Base-by-base conservation (phyloP, 164 flowering plant genomes). In the Stephania cephalantha region DNA sequence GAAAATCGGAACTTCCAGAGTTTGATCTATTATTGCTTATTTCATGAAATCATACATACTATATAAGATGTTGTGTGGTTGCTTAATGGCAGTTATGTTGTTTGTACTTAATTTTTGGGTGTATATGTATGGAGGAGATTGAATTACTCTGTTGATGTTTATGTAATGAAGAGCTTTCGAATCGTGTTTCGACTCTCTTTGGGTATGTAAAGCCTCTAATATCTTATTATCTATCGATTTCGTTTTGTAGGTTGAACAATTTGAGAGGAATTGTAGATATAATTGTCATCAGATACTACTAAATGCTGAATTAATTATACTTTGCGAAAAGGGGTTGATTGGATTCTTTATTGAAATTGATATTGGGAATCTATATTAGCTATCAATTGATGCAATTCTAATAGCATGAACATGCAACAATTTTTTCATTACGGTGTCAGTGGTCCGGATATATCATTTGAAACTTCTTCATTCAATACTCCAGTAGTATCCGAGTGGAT, bases 361-460 rank as follows among this genome's bases (percentile, higher is more conserved):
- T 52, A 15, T 52, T 42, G 35, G 58, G 74, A 58, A 58, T 22
- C 12, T 7, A 1, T 30, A 30, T 63, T 6, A 17, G 25, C 31
- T 9, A 73, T 46, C 68, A 67, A 73, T 65, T 52, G 70, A 83
- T 78, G 79, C 78, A 42, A 66, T 67, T 65, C 8, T n/a, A 22
- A 1, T 77, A 73, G 75, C 73, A 90, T 90, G 94, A 91, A 88
- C 80, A 81, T 84, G 7, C 84, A 77, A 44, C 87, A 84, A 67
- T n/a, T 78, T 77, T 81, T 80, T 71, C 82, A 87, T 29, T 87
- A 80, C 72, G 77, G 81, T 71, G 81, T 76, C 53, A 83, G 80
- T 77, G 80, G 78, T 83, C 67, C 77, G 7, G 85, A 85, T 61
- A 46, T 79, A 68, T 79, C 91, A 42, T 83, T 74, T 75, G 78